phyloP scores from a whole-genome alignment of 495 filamentous ascomycete genomes.

The Neurospora sp. region DNA sequence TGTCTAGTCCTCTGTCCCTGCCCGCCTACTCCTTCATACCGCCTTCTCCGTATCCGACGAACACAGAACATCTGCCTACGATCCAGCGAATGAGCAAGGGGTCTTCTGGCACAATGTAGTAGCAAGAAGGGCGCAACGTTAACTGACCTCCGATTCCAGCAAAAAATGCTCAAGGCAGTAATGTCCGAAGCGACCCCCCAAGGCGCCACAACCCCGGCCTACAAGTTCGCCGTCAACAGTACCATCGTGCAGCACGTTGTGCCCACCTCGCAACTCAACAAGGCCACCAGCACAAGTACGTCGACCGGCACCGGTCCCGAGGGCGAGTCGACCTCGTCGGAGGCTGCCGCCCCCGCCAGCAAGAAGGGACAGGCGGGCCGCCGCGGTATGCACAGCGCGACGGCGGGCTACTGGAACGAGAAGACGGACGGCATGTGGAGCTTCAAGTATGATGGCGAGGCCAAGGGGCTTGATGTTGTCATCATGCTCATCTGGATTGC shows the following conservation, averaged over 20 bases:
- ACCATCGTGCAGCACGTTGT: slow-evolving; percentile 90
- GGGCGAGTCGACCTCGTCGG: slow-evolving; percentile 25
- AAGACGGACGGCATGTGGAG: slow-evolving; percentile 97
- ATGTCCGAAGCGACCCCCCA: slow-evolving; percentile 68
- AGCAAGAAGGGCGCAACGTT: background rate
- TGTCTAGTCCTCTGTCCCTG: background rate
- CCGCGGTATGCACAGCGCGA: slow-evolving; percentile 91
- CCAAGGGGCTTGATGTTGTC: slow-evolving; percentile 82
- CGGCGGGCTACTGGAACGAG: slow-evolving; percentile 94
- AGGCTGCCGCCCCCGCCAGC: slow-evolving; percentile 27
- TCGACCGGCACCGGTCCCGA: slow-evolving; percentile 24
- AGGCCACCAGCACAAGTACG: slow-evolving; percentile 32
- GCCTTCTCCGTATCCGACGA: background rate
- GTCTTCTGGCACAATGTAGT: background rate
- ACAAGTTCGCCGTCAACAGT: slow-evolving; percentile 92
- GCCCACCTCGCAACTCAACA: slow-evolving; percentile 43
- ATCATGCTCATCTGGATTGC: slow-evolving; percentile 86
- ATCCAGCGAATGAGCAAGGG: background rate
- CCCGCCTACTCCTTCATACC: background rate
- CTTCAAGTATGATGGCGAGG: slow-evolving; percentile 84
- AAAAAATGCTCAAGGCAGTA: slow-evolving; percentile 72
- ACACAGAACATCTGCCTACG: background rate
- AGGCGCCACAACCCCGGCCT: slow-evolving; percentile 39
- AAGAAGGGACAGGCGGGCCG: slow-evolving; percentile 59
- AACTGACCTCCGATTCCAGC: slow-evolving; percentile 37